Percentiles rank a stretch among this genome's conserved stretches.
Conservation (phyloP, 768 basidiomycete species). For the Macrocybe gigantea region DNA sequence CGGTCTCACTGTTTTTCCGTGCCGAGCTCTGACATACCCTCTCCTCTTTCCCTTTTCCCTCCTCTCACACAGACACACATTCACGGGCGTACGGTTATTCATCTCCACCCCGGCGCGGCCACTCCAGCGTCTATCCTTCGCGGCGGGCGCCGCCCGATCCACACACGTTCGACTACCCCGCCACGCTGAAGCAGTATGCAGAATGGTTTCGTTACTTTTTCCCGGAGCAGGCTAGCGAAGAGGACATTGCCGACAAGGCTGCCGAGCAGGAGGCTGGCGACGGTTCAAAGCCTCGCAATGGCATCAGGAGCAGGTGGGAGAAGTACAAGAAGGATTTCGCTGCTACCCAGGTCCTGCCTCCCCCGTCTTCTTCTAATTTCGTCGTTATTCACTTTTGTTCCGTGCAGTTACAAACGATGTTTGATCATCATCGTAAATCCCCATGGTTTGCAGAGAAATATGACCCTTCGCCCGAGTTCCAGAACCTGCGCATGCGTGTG, state of each 20-base stretch:
- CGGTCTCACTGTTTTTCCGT: slow-evolving; percentile 5
- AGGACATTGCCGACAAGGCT: slow-evolving; percentile 79
- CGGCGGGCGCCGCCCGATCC: slow-evolving; percentile 73
- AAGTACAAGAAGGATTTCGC: slow-evolving; percentile 92
- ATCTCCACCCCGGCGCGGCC: slow-evolving; percentile 58
- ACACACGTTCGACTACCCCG: slow-evolving; percentile 76
- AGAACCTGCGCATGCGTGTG: slow-evolving; percentile 68
- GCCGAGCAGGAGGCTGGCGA: slow-evolving; percentile 81
- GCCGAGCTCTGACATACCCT: slow-evolving; percentile 2
- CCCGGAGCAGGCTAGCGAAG: slow-evolving; percentile 72
- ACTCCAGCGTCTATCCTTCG: slow-evolving; percentile 37
- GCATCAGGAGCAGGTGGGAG: slow-evolving; percentile 82
- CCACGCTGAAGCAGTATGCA: slow-evolving; percentile 76
- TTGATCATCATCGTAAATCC: slow-evolving; percentile 91
- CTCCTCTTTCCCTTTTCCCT: neutral
- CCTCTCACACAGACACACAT: slow-evolving; percentile 46
- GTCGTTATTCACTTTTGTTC: slow-evolving; percentile 16
- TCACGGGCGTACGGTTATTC: slow-evolving; percentile 60
- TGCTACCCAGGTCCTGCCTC: slow-evolving; percentile 72
- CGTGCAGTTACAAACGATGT: slow-evolving; percentile 89
- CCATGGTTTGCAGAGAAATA: slow-evolving; percentile 98
- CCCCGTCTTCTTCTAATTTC: slow-evolving; percentile 11
- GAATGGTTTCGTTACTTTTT: slow-evolving; percentile 82
- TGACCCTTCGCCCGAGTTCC: slow-evolving; percentile 69
- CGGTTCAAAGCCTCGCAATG: slow-evolving; percentile 77